Base-by-base conservation (phyloP, 306 rosid genomes). In the Medicago ruthenica region DNA sequence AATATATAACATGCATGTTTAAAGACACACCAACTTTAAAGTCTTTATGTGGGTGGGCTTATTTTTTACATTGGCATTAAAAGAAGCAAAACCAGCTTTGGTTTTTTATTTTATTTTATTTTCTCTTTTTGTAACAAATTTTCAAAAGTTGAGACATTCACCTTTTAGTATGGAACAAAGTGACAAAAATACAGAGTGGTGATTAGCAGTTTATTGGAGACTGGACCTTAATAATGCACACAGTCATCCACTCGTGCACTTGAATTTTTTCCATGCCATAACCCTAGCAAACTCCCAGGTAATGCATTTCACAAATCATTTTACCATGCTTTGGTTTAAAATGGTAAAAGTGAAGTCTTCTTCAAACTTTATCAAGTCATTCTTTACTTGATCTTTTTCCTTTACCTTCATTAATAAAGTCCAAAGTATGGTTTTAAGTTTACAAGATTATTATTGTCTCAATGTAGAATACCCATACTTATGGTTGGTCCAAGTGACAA, bases 191-290 rank as follows among this genome's bases (percentile, higher is more conserved):
- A 78, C 69, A 54, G 58, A 67, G 74, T 42, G 76, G 77, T 78
- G 86, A 83, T 68, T 74, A 42, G 17, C 13, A 72, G 67, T 61
- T 76, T 81, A 54, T 54, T 81, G 74, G 74, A 63, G 21, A 55
- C 73, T 65, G 71, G 44, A 74, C 22, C 74, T 68, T 68, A 58
- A 76, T 76, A 70, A 81, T 81, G 59, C 75, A 78, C 18, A 53
- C 50, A 75, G 60, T 66, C 53, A 75, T 60, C 76, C 83, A 85
- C 79, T 81, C 83, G 88, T 85, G 86, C 84, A 82, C 73, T 60
- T 73, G 27, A 48, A 54, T 36, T 76, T 66, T 45, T 79, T 42
- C 1, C 17, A 12, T 44, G 59, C 61, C 77, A 62, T 77, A 77
- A 69, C 36, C 73, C 67, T 55, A 64, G 27, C 80, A 73, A 78